Base-by-base conservation (phyloP, 164 flowering plant genomes). In the Cinnamomum chago region DNA sequence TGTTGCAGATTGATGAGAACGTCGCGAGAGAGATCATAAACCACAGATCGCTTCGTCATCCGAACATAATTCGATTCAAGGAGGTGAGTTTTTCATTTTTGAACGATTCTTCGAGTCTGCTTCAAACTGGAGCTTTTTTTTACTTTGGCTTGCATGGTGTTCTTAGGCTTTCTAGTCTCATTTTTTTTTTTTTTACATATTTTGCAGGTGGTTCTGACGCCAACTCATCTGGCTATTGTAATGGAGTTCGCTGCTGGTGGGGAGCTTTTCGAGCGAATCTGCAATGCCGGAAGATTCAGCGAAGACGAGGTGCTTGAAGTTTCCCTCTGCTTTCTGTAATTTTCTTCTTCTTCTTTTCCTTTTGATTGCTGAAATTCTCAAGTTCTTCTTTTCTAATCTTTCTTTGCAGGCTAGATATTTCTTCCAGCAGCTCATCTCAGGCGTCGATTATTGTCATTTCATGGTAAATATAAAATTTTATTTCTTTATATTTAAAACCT, bases 201-300 rank as follows among this genome's bases (percentile, higher is more conserved):
- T 30, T 40, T 65, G 65, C 80, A 93, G 98, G 90, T 94, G 73
- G 85, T 92, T 73, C 80, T 94, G 85, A 92, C 97, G 28, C 92
- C 94, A 1, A 90, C 91, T 0, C 94, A 91, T 83, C 87, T 92
- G 58, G 97, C 88, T 0, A 90, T 94, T 27, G 95, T 90, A 17
- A 94, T 94, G 98, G 98, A 94, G 78, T 94, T 85, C 77, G 98
- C 97, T 2, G 93, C 97, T 1, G 98, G 97, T 25, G 98, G 94
- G 27, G 97, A 91, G 82, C 90, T 91, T 27, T 91, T 91, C 76
- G 92, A 91, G 73, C 86, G 97, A 14, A 88, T 91, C 62, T 90
- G 92, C 77, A 86, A 75, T 79, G 94, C 91, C 52, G 94, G 97
- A 22, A 82, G 95, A 75, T 90, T 90, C 77, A 89, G 95, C 30